Base-by-base conservation (phyloP, 805 yeast species). In the Saturnispora dispora region DNA sequence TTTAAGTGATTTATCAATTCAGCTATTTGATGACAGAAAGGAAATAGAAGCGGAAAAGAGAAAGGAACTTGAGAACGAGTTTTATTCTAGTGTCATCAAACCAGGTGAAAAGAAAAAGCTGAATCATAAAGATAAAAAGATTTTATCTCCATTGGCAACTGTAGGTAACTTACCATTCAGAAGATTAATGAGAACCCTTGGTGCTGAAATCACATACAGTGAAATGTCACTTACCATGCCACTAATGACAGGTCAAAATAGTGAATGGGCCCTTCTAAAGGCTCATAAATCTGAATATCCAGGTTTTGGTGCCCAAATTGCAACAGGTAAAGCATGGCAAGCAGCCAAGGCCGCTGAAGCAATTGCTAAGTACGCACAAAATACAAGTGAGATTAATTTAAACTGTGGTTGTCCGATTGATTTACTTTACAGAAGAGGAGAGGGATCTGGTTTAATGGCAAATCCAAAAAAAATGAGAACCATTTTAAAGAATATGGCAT, bases 321-420 rank as follows among this genome's bases (percentile, higher is more conserved):
- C 98, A 3, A 79, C 96, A 22, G 72, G 89, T 15, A 90, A 90
- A 67, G 88, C 86, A 53, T 88, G 96, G 95, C 95, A 89, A 60
- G 96, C 95, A 2, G 79, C 88, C 27, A 88, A 88, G 66, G 95
- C 96, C 2, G 82, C 93, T n/a, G 96, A 93, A 66, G 81, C 83
- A 8, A 69, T 88, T 22, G 71, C 77, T 17, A 74, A 75, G 52
- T 75, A 78, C 48, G 76, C 85, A 22, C 59, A 58, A 20, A 65
- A 75, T 52, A 79, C 85, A n/a, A 77, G 84, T 30, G 98, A 93
- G 63, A 72, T 93, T 57, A 93, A 93, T 64, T 76, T 93, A 61
- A 93, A 93, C 69, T 85, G 96, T 63, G 99, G 99, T 2, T 93
- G 99, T 67, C 99, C 99, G 15, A 93, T 93, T 58, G 99, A 95